Evolutionary conservation across 768 basidiomycete genomes (phyloP).

Genomic region (Macrolepiota fuliginosa): DNA sequence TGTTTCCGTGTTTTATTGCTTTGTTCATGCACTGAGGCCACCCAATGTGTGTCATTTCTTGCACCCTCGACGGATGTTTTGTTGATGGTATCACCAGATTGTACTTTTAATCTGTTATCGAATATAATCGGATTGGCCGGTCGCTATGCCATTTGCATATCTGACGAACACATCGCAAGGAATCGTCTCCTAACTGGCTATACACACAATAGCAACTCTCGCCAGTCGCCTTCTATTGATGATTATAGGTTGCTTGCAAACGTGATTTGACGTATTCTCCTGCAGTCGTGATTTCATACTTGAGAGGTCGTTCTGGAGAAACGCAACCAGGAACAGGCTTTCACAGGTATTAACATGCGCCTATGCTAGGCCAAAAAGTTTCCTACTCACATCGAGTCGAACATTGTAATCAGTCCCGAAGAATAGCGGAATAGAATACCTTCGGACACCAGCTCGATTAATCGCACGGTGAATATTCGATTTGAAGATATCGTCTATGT

Average conservation of each 20-base stretch:
- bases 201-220: neutral
- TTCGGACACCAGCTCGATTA: constrained; percentile 63
- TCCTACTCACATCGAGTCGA: constrained; percentile 57
- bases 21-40: neutral
- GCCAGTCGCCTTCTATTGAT: constrained; percentile 20
- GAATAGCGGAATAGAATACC: constrained; percentile 89
- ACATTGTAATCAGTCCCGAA: constrained; percentile 91
- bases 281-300: constrained; percentile 71
- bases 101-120: constrained; percentile 6
- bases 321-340: constrained; percentile 55
- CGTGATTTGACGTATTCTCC: constrained; percentile 82
- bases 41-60: constrained; percentile 6
- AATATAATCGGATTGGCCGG: neutral
- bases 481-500: constrained; percentile 82
- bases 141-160: neutral
- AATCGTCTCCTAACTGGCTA: too few relatives aligned
- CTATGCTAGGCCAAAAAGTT: neutral
- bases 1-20: neutral
- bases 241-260: constrained; percentile 64
- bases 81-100: neutral
- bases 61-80: too few relatives aligned
- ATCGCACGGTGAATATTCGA: constrained; percentile 87
- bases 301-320: constrained; percentile 38
- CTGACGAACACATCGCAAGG: neutral
- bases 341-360: neutral